These are phyloP conservation scores for Perkinsus marinus DNA, from an alignment of 169 alveolate genomes.

Conservation along the genomic window DNA sequence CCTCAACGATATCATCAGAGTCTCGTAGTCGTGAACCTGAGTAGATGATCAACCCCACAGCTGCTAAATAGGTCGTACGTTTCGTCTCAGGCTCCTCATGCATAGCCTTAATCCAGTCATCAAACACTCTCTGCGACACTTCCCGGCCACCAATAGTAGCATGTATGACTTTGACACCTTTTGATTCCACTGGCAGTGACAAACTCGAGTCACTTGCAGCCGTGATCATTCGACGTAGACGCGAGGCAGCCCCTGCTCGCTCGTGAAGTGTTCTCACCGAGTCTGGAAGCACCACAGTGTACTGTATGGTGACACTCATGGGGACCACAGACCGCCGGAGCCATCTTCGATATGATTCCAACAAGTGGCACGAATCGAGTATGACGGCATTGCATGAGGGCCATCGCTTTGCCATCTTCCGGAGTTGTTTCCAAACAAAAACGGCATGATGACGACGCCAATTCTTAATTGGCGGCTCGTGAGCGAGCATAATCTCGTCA, in stretches of 20 bases:
- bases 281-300: background rate
- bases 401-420: background rate
- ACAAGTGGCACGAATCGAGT: background rate
- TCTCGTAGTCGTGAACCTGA: background rate
- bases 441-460: background rate
- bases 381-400: background rate
- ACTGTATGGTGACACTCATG: background rate
- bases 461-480: background rate
- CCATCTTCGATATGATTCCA: background rate
- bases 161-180: background rate
- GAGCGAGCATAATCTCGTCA: background rate
- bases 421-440: background rate
- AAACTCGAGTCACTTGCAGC: background rate
- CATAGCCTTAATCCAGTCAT: background rate
- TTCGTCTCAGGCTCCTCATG: background rate
- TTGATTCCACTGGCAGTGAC: background rate
- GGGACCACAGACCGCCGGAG: background rate
- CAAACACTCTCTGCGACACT: background rate
- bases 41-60: background rate
- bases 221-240: background rate
- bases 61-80: background rate
- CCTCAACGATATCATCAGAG: background rate
- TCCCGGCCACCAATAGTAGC: background rate
- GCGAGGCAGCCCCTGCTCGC: background rate
- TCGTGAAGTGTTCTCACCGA: background rate